Base-by-base conservation (phyloP, 2,329 filamentous ascomycete species). In the Fusarium palustre region DNA sequence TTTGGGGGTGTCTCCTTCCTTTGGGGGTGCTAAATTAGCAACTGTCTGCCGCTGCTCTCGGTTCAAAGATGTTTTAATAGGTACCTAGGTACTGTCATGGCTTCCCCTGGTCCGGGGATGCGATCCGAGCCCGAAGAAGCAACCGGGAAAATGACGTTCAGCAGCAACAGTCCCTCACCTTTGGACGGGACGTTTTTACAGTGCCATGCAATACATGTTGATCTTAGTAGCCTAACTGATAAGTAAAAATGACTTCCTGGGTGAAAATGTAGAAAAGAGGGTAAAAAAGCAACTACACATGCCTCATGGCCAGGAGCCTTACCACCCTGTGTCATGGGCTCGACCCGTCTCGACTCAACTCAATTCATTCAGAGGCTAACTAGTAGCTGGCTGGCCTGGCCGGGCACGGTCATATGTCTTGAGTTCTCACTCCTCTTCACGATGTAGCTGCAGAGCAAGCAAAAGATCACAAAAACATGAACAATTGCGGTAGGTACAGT, bases 61-160 rank as follows among this genome's bases (percentile, higher is more conserved):
- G 54, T 41, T 54, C 52, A n/a, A 30, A 66, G 59, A 42, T 24
- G 38, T 45, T 68, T 52, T 31, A 39, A 39, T 39, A 41, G 25
- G 24, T 42, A 34, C n/a, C n/a, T n/a, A 12, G 36, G 36, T 22
- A 31, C 41, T 47, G 43, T 47, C 45, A 36, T 43, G 28, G 48
- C 50, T 46, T 66, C 55, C 64, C 65, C 66, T 68, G 55, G 59
- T 54, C 66, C 66, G 66, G 59, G 65, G 66, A 68, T 68, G 59
- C 55, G 50, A 68, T 47, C 65, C 55, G 61, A 57, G 52, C 28
- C 42, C 45, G 36, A 39, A 56, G 34, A 36, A 64, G 42, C 24
- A 49, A 28, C 24, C 36, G 36, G 41, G 49, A 16, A 42, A 55
- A 59, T 64, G 59, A 59, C 31, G 53, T 39, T 39, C 12, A 52